Evolutionary conservation across 441 rosid genomes (phyloP), one percentile per base, ranked within the genome.

Genomic region (Jatropha podagrica): DNA sequence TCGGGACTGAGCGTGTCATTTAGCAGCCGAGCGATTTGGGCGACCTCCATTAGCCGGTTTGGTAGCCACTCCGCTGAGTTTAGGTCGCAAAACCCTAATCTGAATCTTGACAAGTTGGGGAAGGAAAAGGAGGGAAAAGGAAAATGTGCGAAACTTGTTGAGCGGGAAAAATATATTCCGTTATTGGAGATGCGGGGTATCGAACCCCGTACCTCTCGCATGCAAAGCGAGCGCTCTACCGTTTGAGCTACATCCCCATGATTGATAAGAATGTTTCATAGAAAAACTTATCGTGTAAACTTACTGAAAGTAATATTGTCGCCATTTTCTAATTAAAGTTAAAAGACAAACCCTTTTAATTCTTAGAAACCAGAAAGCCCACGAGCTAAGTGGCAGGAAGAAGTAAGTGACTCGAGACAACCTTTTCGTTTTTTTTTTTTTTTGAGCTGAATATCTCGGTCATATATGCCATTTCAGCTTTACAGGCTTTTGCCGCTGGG

Each of bases 181-280:
- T 1, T 32, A 32, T 2, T 83, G 88, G 85, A 85, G 88, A 87
- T 81, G 85, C 87, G 84, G 85, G 86, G 87, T 72, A 84, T 87
- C 87, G 90, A 85, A 85, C 87, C 84, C 91, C 82, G 94, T 89
- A 81, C 96, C 93, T 91, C 96, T 89, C 92, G 91, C 98, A 93
- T 90, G 95, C 97, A 86, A 91, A 91, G 95, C 95, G 90, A 86
- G 93, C 90, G 89, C 97, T 87, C 93, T 94, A 89, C 97, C 92
- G 86, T 88, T 84, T 89, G 93, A 92, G 92, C 94, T 92, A 90
- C 98, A 87, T 84, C 92, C 94, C 95, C 93, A 13, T 0, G 0
- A 0, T 23, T 23, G 23, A 23, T 23, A 23, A 23, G 0, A 23
- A 23, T 0, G 23, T 23, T 23, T 23, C 23, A 23, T 23, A 23